Base-by-base conservation (phyloP, 164 flowering plant genomes). In the Buxus sempervirens region DNA sequence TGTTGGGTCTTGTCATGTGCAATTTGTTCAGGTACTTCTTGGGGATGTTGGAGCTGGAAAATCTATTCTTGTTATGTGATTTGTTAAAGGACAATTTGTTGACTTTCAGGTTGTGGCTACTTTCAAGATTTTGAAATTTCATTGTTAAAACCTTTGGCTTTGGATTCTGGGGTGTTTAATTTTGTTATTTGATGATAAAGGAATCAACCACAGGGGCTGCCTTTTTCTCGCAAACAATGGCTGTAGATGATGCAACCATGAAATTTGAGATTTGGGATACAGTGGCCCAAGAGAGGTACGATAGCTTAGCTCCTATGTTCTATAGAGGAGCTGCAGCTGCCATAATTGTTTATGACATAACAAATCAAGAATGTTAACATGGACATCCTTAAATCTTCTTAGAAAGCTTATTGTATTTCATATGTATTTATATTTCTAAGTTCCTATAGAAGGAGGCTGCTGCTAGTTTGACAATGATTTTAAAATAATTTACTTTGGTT, bases 251-350 rank as follows among this genome's bases (percentile, higher is more conserved):
- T 66, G 81, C 82, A 1, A 87, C 87, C 7, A 82, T 87, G 59
- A 87, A 87, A 66, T 87, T 87, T 65, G 89, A 87, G 63, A 85
- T 87, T 27, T 87, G 89, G 91, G 91, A 87, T 68, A 87, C 91
- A 22, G 91, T 89, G 25, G 91, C 89, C 27, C 91, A 87, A 67
- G 91, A 87, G 61, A 66, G 91, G 60, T 87, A 85, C 67, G 87
- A 85, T 64, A 82, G 86, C 75, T 73, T 86, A 77, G 89, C 91
- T 49, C 91, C 91, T 20, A 87, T 87, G 91, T 85, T 85, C 70
- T 87, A 87, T 45, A 72, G 89, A 41, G 87, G 89, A 27, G 88
- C 91, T 18, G 88, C 88, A 19, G 91, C 89, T 9, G 91, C 91
- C 5, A 71, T 87, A 6, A 71, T 87, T 57, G 89, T 87, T 7